Percentiles rank a stretch among this genome's conserved stretches.
These are phyloP conservation scores for Tephrocybe sp. DNA, from an alignment of 768 basidiomycete genomes.

Conservation along the genomic window DNA sequence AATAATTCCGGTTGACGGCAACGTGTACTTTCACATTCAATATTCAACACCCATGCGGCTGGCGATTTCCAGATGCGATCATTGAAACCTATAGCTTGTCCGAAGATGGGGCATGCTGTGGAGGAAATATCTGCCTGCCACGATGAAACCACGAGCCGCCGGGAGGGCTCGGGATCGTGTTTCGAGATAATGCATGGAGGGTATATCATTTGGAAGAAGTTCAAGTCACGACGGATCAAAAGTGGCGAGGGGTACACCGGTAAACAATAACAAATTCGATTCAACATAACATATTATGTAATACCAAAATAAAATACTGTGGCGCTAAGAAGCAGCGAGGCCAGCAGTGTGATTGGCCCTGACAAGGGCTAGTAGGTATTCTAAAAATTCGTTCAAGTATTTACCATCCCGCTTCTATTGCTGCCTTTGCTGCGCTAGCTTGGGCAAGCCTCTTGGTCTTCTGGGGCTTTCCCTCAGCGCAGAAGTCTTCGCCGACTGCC, in stretches of 20 bases:
- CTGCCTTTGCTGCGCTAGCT: constrained; percentile 8
- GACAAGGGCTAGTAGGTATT: no score
- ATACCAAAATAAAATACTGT: constrained; percentile 1
- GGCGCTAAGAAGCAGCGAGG: not conserved
- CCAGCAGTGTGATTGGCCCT: not conserved
- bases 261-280: constrained; percentile 8
- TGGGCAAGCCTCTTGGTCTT: constrained; percentile 6
- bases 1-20: constrained; percentile 2
- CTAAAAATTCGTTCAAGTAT: no score
- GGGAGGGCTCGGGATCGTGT: constrained; percentile 7
- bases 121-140: not conserved
- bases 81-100: not conserved
- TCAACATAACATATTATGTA: constrained; percentile 10
- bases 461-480: constrained; percentile 11
- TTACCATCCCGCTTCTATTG: not conserved
- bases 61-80: not conserved
- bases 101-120: not conserved
- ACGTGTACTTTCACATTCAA: constrained; percentile 2
- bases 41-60: not conserved
- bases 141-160: constrained; percentile 11
- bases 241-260: not conserved
- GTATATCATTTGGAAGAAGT: no score
- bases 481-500: constrained; percentile 13
- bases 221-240: no score
- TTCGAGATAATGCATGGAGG: not conserved